Evolutionary conservation across 331 rosid genomes (phyloP), one percentile per base, ranked within the genome.

Genomic region (Quercus phellos): DNA sequence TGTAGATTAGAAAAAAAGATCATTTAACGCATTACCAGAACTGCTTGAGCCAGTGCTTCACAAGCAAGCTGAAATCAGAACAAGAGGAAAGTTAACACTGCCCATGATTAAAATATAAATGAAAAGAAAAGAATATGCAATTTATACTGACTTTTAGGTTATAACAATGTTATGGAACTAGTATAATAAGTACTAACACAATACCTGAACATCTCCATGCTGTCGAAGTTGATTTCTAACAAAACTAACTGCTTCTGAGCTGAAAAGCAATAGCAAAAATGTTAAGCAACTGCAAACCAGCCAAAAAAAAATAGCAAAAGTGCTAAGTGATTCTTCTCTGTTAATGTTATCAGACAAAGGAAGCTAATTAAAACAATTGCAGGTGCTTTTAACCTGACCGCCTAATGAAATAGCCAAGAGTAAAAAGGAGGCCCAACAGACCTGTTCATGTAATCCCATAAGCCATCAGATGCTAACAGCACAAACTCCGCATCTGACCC

Each of bases 401-500:
- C 70, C 74, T 76, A 21, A 26, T 34, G 71, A 54, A 71, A 74
- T 78, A 35, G 30, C 34, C 70, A 79, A 68, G 77, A 50, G 72
- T 75, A 19, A 35, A 77, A 68, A 78, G 56, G 56, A 67, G 60
- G 26, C 60, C 73, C 63, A 73, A 61, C 73, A 74, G 66, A 95
- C 97, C 96, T 95, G 83, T 78, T 91, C 79, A 95, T 90, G 89
- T 95, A 95, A 83, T 95, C 99, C 99, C 98, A 95, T 74, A 95
- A 85, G 82, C 99, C 99, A 89, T 95, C 99, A 24, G 99, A 90
- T 80, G 99, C 98, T 83, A 95, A 82, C 56, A 95, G 82, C 75
- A 93, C 9, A 81, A 95, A 95, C 78, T 95, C 99, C 9, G 89
- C 79, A 80, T 91, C 97, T 70, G 87, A 83, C 56, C 85, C 98